Evolutionary conservation across 441 rosid species (phyloP).

Genomic region (Populus trichocarpa): DNA sequence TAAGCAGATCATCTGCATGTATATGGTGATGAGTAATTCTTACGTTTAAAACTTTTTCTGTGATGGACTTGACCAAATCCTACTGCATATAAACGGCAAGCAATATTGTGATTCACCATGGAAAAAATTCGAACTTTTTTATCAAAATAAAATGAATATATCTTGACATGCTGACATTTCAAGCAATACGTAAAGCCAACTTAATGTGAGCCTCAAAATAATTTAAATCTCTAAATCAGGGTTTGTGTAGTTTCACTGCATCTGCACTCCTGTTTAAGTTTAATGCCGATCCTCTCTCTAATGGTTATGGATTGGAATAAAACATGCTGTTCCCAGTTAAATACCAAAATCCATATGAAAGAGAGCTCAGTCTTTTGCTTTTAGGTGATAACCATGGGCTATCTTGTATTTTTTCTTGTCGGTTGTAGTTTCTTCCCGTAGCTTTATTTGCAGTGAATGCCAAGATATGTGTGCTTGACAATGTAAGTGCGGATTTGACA

Average conservation of each 20-base stretch:
- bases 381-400: neutral
- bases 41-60: neutral
- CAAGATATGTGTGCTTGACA: neutral
- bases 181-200: neutral
- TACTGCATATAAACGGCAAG: neutral
- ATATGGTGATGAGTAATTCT: neutral
- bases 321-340: neutral
- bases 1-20: neutral
- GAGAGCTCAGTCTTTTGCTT: neutral
- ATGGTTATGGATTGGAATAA: neutral
- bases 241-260: neutral
- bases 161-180: neutral
- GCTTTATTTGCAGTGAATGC: neutral
- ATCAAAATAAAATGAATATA: neutral
- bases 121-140: neutral
- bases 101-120: neutral
- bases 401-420: neutral
- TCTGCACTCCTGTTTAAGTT: neutral
- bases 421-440: neutral
- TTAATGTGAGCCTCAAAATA: neutral
- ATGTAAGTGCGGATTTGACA: neutral
- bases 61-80: neutral
- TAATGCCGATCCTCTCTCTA: neutral
- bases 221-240: neutral
- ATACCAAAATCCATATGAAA: neutral